These are phyloP conservation scores for Phaeoacremonium minimum DNA, from an alignment of 2,329 filamentous ascomycete genomes.

Conservation along the genomic window DNA sequence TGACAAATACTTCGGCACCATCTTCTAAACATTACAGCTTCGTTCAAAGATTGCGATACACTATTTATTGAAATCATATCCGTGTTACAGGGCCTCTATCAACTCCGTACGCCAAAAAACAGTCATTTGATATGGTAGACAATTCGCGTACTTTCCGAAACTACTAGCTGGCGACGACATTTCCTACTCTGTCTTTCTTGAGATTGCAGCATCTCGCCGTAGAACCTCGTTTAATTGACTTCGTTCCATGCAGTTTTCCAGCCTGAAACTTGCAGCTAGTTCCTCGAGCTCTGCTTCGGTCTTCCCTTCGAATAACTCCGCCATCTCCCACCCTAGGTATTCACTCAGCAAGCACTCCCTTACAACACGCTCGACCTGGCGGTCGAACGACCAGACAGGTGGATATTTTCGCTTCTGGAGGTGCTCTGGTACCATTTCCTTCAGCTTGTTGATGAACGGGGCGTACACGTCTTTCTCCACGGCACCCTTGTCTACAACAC, in stretches of 20 bases:
- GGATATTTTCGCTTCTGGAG: slow-evolving; percentile 41
- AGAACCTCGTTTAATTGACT: slow-evolving; percentile 47
- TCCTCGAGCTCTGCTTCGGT: slow-evolving; percentile 47
- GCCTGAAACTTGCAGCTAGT: slow-evolving; percentile 43
- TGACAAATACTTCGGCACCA: too few relatives aligned
- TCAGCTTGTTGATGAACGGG: slow-evolving; percentile 33
- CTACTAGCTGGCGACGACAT: too few relatives aligned
- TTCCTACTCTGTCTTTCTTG: not conserved
- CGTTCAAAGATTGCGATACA: too few relatives aligned
- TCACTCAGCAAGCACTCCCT: slow-evolving; percentile 37
- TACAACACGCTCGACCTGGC: slow-evolving; percentile 41
- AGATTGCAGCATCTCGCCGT: slow-evolving; percentile 32
- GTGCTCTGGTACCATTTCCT: slow-evolving; percentile 35
- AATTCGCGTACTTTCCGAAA: too few relatives aligned
- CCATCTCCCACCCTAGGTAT: slow-evolving; percentile 49
- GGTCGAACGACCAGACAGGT: slow-evolving; percentile 42
- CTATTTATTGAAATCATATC: too few relatives aligned
- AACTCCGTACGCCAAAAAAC: too few relatives aligned
- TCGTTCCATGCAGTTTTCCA: slow-evolving; percentile 48
- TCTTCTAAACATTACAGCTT: too few relatives aligned
- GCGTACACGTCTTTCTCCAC: slow-evolving; percentile 31
- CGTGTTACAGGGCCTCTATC: too few relatives aligned
- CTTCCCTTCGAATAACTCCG: slow-evolving; percentile 48
- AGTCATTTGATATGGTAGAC: too few relatives aligned
- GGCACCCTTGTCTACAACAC: slow-evolving; percentile 23